Evolutionary conservation across 768 basidiomycete species (phyloP), one percentile per base, ranked within the genome.

Genomic region (Hypholoma sublateritium): DNA sequence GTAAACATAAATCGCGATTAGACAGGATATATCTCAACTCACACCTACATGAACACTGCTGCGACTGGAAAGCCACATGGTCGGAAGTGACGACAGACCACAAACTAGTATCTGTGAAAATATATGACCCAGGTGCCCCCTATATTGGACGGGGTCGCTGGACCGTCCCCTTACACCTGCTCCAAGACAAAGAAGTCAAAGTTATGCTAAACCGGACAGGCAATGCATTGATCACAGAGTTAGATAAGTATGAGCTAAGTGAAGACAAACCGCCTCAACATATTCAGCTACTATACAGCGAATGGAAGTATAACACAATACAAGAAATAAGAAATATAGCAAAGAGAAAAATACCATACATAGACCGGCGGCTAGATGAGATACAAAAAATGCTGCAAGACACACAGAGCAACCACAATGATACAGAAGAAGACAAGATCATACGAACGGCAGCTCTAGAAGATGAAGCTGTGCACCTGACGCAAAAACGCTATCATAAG

Each of bases 21-120:
- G 72, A 77, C 60, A 43, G 74, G 21, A 73, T 77, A 43, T 76
- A 76, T 45, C 22, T 65, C 0, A 62, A 59, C 2, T 24, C 60
- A 0, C 25, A 37, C 0, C 13, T 69, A 1, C 41, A 59, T 6
- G 14, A 62, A 7, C 47, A 35, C 1, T 46, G 60, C 7, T 36
- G 21, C 17, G 61, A 73, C 13, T 73, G 72, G 71, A n/a, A 57
- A 14, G 71, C 67, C 2, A 42, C 55, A 14, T 4, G 32, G 0
- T 32, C 62, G 0, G 61, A 59, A 0, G 63, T 72, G 3, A 34
- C 55, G 5, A 64, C 67, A 0, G 74, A 77, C 66, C 74, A 76
- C 53, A 41, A 55, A 2, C 59, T 75, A 41, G 69, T 72, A 0
- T 60, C 57, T n/a, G 64, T 65, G 0, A 32, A 59, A 24, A 21